Evolutionary conservation across 805 yeast genomes (phyloP).

Genomic region (Teunomyces barrocoloradensis): DNA sequence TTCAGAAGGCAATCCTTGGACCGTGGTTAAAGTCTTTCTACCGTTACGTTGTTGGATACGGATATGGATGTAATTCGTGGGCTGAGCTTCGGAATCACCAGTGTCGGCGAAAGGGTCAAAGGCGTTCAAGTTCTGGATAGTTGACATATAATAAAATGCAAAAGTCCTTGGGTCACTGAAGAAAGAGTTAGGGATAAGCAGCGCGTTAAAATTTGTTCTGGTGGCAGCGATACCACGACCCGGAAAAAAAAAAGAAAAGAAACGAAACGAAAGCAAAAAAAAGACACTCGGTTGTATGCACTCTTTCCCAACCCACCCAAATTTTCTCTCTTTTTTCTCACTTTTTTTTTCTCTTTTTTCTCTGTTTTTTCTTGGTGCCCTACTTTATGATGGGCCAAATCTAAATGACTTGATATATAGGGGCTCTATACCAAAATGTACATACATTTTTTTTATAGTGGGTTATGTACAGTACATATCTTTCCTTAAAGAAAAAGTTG

Average conservation of each 20-base stretch:
- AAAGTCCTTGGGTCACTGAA: background rate
- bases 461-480: no score
- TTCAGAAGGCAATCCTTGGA: conserved; percentile 94
- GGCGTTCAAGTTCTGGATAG: conserved; percentile 86
- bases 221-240: background rate
- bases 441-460: no score
- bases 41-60: conserved; percentile 99
- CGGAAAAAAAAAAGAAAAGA: background rate
- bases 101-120: conserved; percentile 98
- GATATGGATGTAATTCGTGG: conserved; percentile 92
- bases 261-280: background rate
- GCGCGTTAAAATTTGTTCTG: background rate
- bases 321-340: background rate
- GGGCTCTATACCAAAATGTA: background rate
- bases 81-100: conserved; percentile 98
- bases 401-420: background rate
- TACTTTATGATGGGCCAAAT: background rate
- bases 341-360: background rate
- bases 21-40: conserved; percentile 96
- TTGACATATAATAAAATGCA: conserved; percentile 53
- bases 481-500: no score
- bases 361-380: background rate
- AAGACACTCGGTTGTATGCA: background rate
- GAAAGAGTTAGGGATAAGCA: conserved; percentile 3
- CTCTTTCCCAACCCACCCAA: background rate